Conservation (phyloP, 208 protist species). For the Leishmania tropica region DNA sequence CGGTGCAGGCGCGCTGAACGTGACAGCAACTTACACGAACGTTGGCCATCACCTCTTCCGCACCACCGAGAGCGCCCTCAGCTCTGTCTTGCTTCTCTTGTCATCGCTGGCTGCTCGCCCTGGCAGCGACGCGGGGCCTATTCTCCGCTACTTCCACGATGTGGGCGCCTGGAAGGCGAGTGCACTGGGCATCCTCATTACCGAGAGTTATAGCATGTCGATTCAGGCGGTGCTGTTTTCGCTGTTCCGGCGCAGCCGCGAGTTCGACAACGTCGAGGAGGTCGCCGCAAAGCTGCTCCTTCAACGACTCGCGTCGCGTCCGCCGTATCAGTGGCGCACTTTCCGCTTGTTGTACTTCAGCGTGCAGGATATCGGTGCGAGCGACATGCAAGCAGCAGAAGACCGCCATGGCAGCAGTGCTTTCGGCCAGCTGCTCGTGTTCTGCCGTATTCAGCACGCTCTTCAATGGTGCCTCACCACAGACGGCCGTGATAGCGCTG, state of each 20-base stretch:
- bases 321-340: constrained; percentile 45
- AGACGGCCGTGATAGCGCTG: constrained; percentile 9
- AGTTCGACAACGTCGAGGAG: constrained; percentile 59
- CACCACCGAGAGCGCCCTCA: constrained; percentile 34
- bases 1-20: constrained; percentile 14
- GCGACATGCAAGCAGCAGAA: background rate
- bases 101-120: constrained; percentile 32
- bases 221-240: constrained; percentile 39
- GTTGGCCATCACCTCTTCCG: constrained; percentile 44
- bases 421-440: constrained; percentile 47
- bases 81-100: constrained; percentile 38
- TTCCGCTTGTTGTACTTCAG: constrained; percentile 46
- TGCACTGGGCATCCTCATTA: constrained; percentile 42
- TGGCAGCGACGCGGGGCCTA: constrained; percentile 40
- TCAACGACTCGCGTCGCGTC: constrained; percentile 48
- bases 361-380: constrained; percentile 6
- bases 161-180: constrained; percentile 51
- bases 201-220: constrained; percentile 53
- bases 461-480: constrained; percentile 40
- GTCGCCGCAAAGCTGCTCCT: constrained; percentile 43
- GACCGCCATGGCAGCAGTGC: constrained; percentile 28
- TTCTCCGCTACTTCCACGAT: constrained; percentile 57
- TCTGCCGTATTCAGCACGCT: constrained; percentile 40
- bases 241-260: constrained; percentile 40
- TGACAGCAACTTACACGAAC: constrained; percentile 25